Conservation (phyloP, 2,329 filamentous ascomycete genomes). For the Didymella sp. region DNA sequence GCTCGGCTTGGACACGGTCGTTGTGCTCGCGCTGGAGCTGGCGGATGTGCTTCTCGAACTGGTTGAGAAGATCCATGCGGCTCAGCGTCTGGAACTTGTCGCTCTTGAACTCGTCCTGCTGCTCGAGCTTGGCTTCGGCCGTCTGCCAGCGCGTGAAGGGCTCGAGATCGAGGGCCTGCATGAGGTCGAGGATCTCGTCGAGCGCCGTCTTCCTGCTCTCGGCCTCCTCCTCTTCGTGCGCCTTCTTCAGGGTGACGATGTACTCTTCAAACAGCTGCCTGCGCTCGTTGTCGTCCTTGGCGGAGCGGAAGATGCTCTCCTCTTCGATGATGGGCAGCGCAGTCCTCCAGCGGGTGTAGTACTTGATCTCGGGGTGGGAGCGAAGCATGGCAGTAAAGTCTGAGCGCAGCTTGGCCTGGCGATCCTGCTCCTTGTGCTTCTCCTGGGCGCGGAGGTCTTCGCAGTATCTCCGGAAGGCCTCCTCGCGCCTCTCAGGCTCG, state of each 20-base stretch:
- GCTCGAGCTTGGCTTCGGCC: slow-evolving; percentile 81
- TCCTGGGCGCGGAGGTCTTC: slow-evolving; percentile 89
- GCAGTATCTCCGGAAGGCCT: slow-evolving; percentile 94
- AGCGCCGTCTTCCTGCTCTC: slow-evolving; percentile 78
- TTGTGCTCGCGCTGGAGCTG: slow-evolving; percentile 89
- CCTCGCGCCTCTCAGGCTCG: slow-evolving; percentile 87
- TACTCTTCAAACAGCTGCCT: slow-evolving; percentile 95
- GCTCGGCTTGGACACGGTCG: slow-evolving; percentile 86
- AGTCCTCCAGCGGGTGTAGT: slow-evolving; percentile 97
- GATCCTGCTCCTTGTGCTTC: slow-evolving; percentile 92
- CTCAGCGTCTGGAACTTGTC: slow-evolving; percentile 85
- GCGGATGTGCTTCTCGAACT: slow-evolving; percentile 96
- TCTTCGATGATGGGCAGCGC: slow-evolving; percentile 92
- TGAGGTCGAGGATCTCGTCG: slow-evolving; percentile 78
- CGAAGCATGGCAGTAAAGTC: slow-evolving; percentile 97
- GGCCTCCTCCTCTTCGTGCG: slow-evolving; percentile 77
- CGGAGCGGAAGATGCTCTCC: slow-evolving; percentile 93
- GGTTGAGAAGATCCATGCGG: slow-evolving; percentile 87
- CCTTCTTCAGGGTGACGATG: slow-evolving; percentile 80
- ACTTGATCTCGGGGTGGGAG: slow-evolving; percentile 94
- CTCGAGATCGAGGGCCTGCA: slow-evolving; percentile 82
- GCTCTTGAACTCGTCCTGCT: slow-evolving; percentile 76
- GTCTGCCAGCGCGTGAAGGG: slow-evolving; percentile 95
- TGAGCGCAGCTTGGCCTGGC: slow-evolving; percentile 85
- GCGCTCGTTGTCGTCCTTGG: slow-evolving; percentile 84